A percentile compares a stretch with the other conserved stretches of the same genome.
These are phyloP conservation scores for Geranium brycei DNA, from an alignment of 345 rosid genomes.

Conservation along the genomic window DNA sequence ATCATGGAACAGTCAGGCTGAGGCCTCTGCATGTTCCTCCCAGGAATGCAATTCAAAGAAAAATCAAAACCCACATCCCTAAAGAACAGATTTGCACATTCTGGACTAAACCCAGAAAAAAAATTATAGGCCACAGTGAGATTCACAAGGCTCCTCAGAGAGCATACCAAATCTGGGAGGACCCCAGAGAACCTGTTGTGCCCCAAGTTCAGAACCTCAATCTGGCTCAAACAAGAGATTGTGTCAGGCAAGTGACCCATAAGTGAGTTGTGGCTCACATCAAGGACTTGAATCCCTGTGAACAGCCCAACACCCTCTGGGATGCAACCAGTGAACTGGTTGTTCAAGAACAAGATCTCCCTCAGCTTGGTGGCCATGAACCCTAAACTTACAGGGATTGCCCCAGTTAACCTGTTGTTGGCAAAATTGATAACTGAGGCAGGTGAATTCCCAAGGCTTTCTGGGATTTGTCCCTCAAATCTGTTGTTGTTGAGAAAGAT, in stretches of 20 bases:
- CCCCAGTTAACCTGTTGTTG: conserved; percentile 51
- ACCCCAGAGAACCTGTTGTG: conserved; percentile 70
- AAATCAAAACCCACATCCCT: conserved; percentile 64
- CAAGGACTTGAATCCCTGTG: conserved; percentile 60
- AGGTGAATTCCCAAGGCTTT: conserved; percentile 60
- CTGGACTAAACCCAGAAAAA: conserved; percentile 45
- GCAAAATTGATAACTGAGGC: conserved; percentile 88
- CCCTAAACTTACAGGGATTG: conserved; percentile 54
- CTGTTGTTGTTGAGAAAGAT: conserved; percentile 68
- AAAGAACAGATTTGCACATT: conserved; percentile 38
- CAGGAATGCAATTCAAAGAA: conserved; percentile 66
- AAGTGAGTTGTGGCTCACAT: conserved; percentile 61
- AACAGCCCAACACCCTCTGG: conserved; percentile 76
- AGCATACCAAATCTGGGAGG: conserved; percentile 62
- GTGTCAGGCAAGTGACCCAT: conserved; percentile 87
- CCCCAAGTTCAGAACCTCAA: conserved; percentile 64
- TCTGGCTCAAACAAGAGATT: conserved; percentile 42
- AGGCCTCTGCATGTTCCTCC: conserved; percentile 62
- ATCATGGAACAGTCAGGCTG: conserved; percentile 49
- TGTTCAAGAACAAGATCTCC: conserved; percentile 71
- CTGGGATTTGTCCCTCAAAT: conserved; percentile 54
- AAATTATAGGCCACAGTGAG: conserved; percentile 40
- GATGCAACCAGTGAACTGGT: conserved; percentile 80
- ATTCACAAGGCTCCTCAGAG: conserved; percentile 45
- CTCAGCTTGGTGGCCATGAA: conserved; percentile 34